phyloP scores from a whole-genome alignment of 495 filamentous ascomycete genomes.

The Darksidea phi region DNA sequence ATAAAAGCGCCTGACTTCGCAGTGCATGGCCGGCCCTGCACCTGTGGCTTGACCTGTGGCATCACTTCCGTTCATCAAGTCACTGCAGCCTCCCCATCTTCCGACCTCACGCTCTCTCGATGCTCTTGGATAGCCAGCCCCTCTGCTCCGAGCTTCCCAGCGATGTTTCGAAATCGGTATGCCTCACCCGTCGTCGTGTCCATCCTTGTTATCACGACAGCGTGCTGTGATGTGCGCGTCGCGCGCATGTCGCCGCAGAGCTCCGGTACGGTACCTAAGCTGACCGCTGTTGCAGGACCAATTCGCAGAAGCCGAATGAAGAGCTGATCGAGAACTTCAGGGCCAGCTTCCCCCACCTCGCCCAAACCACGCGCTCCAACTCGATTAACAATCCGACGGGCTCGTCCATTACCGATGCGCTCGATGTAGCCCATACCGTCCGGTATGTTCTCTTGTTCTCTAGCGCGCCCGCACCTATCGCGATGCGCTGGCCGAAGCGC shows the following conservation, averaged over 20 bases:
- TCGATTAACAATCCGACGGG: conserved; percentile 28
- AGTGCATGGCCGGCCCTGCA: conserved; percentile 11
- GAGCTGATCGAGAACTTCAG: conserved; percentile 83
- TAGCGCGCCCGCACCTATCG: neutral
- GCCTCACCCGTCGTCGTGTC: conserved; percentile 3
- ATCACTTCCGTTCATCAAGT: conserved; percentile 27
- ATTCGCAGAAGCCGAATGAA: conserved; percentile 80
- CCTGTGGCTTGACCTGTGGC: conserved; percentile 39
- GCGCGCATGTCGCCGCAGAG: neutral
- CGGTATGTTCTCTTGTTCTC: conserved; percentile 36
- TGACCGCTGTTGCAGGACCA: conserved; percentile 58
- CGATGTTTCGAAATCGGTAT: conserved; percentile 48
- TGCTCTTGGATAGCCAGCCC: conserved; percentile 16
- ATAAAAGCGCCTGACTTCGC: conserved; percentile 32
- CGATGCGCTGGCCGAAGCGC: conserved; percentile 16
- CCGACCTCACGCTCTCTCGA: conserved; percentile 28
- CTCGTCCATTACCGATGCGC: conserved; percentile 42
- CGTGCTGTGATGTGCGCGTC: conserved; percentile 9
- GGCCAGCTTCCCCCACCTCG: conserved; percentile 70
- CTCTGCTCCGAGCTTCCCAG: conserved; percentile 29
- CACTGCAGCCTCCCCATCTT: conserved; percentile 31
- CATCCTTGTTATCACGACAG: neutral
- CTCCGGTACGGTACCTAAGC: conserved; percentile 14
- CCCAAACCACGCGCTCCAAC: conserved; percentile 38
- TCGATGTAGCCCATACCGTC: conserved; percentile 40